Evolutionary conservation across 108 stramenopile species (phyloP), one percentile per base, ranked within the genome.

Genomic region (Cyclotella sp.): DNA sequence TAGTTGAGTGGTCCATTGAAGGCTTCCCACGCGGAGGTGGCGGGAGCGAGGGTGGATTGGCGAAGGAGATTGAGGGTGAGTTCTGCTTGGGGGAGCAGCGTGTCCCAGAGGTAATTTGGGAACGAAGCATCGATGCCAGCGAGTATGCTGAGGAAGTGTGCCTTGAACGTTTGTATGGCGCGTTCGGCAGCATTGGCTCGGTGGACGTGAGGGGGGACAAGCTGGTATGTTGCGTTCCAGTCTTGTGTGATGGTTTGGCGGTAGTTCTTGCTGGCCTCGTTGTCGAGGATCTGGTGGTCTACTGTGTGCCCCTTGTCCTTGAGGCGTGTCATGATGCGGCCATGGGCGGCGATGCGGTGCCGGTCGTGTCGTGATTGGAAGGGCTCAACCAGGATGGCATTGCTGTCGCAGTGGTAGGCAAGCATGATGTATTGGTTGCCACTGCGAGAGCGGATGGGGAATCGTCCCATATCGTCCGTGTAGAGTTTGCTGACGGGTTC

Each of bases 111-210:
- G 46, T 68, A 55, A 22, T 75, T 27, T 27, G 84, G 81, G 47
- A 87, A 87, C 3, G 66, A 19, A n/a, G 39, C 40, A 61, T 79
- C 60, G 43, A 71, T 64, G 15, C 75, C 42, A 62, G 68, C 57
- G 18, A 87, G 68, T 58, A 69, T 70, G 29, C 84, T 57, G 55
- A 87, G 68, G 68, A 84, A 84, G 45, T 87, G 86, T 46, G 76
- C 78, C 44, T 81, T 76, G 71, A 81, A 87, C 24, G 80, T 87
- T 46, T 60, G 76, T 30, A 84, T 87, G 40, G 87, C 87, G 14
- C 71, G 81, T 68, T 87, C 70, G 0, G 86, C 86, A 22, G 71
- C 60, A 72, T 87, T 87, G 43, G 69, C 52, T 9, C 83, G 57
- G 67, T 87, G 84, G 21, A 66, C 26, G 26, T 68, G 21, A 19